These are phyloP conservation scores for Leccinum broughii DNA, from an alignment of 768 basidiomycete genomes.

Conservation along the genomic window DNA sequence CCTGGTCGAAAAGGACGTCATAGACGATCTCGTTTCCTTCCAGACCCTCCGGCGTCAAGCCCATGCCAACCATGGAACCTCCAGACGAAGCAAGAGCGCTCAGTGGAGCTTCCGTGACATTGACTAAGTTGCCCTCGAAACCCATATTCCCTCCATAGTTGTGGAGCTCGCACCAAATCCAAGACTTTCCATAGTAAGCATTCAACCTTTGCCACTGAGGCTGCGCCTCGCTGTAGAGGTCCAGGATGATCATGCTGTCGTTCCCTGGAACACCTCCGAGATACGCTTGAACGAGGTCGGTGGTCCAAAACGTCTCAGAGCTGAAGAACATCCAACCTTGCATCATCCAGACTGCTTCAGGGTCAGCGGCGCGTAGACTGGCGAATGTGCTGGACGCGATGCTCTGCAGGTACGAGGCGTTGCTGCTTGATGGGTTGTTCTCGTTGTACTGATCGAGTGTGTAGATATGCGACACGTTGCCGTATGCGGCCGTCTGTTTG, in stretches of 20 bases:
- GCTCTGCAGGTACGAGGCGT: constrained; percentile 34
- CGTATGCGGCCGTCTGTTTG: constrained; percentile 29
- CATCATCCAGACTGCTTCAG: constrained; percentile 43
- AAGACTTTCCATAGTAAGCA: constrained; percentile 38
- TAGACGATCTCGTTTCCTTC: constrained; percentile 48
- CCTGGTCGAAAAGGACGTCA: constrained; percentile 42
- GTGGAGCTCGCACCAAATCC: not conserved
- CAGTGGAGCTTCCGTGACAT: not conserved
- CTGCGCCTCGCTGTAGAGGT: constrained; percentile 40
- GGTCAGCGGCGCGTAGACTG: constrained; percentile 39
- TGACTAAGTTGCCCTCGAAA: not conserved
- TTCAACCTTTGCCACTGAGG: constrained; percentile 44
- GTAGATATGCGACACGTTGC: constrained; percentile 41
- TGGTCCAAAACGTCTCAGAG: constrained; percentile 38
- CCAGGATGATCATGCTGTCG: constrained; percentile 42
- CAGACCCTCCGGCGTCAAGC: constrained; percentile 40
- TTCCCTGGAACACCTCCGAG: constrained; percentile 38
- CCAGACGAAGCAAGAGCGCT: constrained; percentile 31
- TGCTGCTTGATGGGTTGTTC: constrained; percentile 37
- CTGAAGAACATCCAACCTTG: constrained; percentile 45
- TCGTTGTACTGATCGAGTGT: constrained; percentile 29
- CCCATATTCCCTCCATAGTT: not conserved
- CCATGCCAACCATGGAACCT: constrained; percentile 40
- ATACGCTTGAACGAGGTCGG: constrained; percentile 41
- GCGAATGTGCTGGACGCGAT: constrained; percentile 38